Evolutionary conservation across 2,329 filamentous ascomycete genomes (phyloP).

Genomic region (Fusarium floridanum): DNA sequence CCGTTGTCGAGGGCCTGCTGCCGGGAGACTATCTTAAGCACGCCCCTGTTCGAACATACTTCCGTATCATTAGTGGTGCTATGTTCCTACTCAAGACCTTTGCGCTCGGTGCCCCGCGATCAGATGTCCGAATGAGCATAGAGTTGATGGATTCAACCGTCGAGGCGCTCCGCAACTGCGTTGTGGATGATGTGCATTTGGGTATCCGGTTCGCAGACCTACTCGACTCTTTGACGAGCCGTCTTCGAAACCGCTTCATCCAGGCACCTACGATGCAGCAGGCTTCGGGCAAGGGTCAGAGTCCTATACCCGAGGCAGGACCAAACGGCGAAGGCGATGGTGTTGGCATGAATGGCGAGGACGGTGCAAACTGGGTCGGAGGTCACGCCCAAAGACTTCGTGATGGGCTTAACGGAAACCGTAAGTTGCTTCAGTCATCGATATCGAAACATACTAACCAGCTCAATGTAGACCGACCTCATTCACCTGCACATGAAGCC

Average conservation of each 20-base stretch:
- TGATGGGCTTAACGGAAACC: constrained; percentile 56
- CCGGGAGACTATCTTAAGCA: constrained; percentile 84
- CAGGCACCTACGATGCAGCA: constrained; percentile 67
- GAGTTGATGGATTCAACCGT: constrained; percentile 81
- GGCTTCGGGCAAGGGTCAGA: constrained; percentile 57
- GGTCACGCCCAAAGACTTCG: constrained; percentile 56
- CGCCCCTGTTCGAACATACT: constrained; percentile 86
- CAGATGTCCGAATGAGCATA: constrained; percentile 82
- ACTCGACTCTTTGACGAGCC: constrained; percentile 81
- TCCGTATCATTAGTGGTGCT: constrained; percentile 86
- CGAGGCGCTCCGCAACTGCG: constrained; percentile 79
- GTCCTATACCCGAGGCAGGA: constrained; percentile 52
- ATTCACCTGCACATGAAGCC: constrained; percentile 51
- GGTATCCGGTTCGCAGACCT: constrained; percentile 88
- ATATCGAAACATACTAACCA: constrained; percentile 19
- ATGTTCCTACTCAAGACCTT: constrained; percentile 91
- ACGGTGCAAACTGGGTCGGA: constrained; percentile 50
- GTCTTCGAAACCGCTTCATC: constrained; percentile 80
- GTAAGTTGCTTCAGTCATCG: constrained; percentile 43
- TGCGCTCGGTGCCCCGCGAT: constrained; percentile 82
- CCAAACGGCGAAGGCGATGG: constrained; percentile 44
- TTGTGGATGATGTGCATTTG: constrained; percentile 87
- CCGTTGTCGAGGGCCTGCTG: constrained; percentile 81
- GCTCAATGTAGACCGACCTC: constrained; percentile 50
- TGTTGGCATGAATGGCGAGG: constrained; percentile 44